Evolutionary conservation across 441 rosid species (phyloP), one percentile per base, ranked within the genome.

Genomic region (Mallotus japonicus): DNA sequence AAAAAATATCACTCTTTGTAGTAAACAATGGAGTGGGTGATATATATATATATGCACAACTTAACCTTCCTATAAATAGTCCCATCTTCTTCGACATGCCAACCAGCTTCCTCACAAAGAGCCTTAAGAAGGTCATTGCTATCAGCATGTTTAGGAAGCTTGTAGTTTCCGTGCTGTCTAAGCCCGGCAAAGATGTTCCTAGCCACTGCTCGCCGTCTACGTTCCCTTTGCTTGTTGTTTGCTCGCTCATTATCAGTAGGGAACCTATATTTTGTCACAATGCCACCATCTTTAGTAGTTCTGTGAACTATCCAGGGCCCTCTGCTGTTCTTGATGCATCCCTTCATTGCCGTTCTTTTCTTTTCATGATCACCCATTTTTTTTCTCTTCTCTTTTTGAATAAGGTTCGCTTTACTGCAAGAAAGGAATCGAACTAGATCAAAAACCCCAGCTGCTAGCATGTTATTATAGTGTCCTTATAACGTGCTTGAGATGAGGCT

Each of bases 61-160:
- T 53, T 46, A 12, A 78, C 85, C 79, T 75, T 76, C 66, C 75
- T 75, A 57, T 42, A 68, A 64, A 78, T 69, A 63, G 83, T 76
- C 54, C 87, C 87, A 59, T 84, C 88, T 20, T 83, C 79, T 37
- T 81, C 79, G 28, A 83, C 86, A 54, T 75, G 85, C 90, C 86
- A 81, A 17, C 86, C 85, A 15, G 83, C 84, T 70, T 84, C 90
- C 22, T 76, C 74, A 57, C 84, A 81, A 49, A 82, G 81, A 59
- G 85, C 84, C 69, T 59, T 86, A 69, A 86, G 67, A 16, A 81
- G 17, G 75, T 84, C 88, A 74, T 84, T 86, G 63, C 49, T 65
- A 63, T 79, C 78, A 3, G 83, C 75, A 75, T 80, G 79, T 53
- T 74, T 78, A 0, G 83, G 84, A 46, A 86, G 84, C 42, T 67